Evolutionary conservation across 768 basidiomycete species (phyloP).

Genomic region (Mycena sanguinolenta): DNA sequence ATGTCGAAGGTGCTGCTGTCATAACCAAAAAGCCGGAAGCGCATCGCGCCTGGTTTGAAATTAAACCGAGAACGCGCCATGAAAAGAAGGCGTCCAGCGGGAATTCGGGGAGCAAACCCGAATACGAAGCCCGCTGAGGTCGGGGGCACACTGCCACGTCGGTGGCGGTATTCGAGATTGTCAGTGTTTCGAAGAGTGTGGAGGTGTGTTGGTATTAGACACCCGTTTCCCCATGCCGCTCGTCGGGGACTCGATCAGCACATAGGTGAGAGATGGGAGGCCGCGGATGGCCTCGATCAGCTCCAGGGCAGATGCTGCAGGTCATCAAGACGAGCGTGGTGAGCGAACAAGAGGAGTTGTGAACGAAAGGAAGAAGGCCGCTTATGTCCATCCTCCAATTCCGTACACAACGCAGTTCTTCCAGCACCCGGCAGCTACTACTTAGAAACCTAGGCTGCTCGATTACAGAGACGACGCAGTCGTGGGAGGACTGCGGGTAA

Average conservation of each 20-base stretch:
- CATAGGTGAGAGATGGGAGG: too few relatives aligned
- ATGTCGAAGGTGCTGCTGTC: background rate
- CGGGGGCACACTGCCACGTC: background rate
- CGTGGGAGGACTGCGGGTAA: background rate
- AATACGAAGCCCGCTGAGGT: background rate
- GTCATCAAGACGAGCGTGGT: background rate
- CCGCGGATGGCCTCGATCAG: too few relatives aligned
- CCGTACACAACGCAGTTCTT: background rate
- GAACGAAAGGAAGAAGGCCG: background rate
- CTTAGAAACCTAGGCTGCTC: background rate
- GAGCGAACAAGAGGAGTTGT: background rate
- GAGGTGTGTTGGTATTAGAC: background rate
- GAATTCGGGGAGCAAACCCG: background rate
- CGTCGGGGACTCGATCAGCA: too few relatives aligned
- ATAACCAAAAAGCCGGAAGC: too few relatives aligned
- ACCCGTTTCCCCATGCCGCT: background rate
- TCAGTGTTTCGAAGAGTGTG: background rate
- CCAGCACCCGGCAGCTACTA: background rate
- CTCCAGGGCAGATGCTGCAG: too few relatives aligned
- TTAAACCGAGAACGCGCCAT: too few relatives aligned
- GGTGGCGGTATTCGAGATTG: background rate
- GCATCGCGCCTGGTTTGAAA: too few relatives aligned
- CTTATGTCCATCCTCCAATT: too few relatives aligned
- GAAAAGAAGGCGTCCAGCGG: background rate
- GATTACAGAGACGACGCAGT: constrained; percentile 1